Percentiles rank a stretch among this genome's conserved stretches.
These are phyloP conservation scores for Cordyceps cateniannulata DNA, from an alignment of 2,329 filamentous ascomycete genomes.

Conservation along the genomic window DNA sequence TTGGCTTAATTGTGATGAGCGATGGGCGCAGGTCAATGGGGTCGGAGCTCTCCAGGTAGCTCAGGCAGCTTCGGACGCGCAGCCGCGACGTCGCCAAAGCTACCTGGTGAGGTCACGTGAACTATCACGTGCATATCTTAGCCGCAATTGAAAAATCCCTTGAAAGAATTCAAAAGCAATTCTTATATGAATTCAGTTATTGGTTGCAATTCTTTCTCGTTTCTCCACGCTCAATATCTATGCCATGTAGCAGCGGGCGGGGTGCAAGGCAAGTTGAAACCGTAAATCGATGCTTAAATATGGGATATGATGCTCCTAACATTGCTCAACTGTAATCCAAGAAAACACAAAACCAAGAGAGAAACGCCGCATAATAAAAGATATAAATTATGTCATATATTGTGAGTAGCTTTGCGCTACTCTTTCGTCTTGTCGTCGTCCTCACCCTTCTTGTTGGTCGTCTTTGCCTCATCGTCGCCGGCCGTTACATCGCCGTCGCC, in stretches of 20 bases:
- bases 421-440: background rate
- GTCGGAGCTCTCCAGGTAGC: slow-evolving; percentile 12
- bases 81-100: slow-evolving; percentile 12
- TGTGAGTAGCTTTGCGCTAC: background rate
- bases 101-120: slow-evolving; percentile 11
- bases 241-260: background rate
- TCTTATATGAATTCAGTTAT: background rate
- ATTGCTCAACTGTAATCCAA: background rate
- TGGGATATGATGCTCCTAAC: background rate
- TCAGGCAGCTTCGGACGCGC: slow-evolving; percentile 16
- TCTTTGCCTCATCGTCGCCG: background rate
- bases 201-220: background rate
- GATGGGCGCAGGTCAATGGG: background rate
- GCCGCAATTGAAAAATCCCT: too few species aligned
- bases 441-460: slow-evolving; percentile 9
- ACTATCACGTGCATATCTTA: background rate
- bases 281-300: slow-evolving; percentile 1
- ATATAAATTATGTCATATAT: background rate
- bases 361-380: background rate
- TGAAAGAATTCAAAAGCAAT: background rate
- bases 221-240: background rate
- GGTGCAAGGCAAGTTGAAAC: background rate
- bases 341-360: background rate
- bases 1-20: slow-evolving; percentile 6
- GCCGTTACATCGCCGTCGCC: background rate